Evolutionary conservation across 2,329 filamentous ascomycete species (phyloP), one percentile per base, ranked within the genome.

Genomic region (Curvularia lunata): DNA sequence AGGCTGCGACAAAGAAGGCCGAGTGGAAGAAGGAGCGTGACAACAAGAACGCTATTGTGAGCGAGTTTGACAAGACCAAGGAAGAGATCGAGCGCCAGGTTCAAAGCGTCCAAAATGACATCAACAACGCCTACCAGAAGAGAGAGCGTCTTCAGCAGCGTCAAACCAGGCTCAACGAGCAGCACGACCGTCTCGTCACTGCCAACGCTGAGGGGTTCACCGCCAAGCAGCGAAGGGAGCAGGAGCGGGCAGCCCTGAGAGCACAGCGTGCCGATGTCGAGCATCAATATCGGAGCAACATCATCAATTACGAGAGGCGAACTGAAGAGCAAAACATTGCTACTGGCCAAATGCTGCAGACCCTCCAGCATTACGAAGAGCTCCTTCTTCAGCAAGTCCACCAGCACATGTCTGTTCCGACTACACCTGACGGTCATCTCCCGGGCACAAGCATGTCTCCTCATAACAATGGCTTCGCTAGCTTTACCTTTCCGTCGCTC

Each of bases 141-240:
- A 84, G 85, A 48, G 91, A 91, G 78, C 90, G 90, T 77, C 87
- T 91, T 41, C 85, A 86, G 54, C 83, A 85, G 25, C 87, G 90
- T 49, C 88, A 91, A 66, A 83, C 84, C 70, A 91, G 91, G 79
- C 86, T 91, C 23, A 87, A 89, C 64, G 87, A 86, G 64, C 90
- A 92, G 75, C 84, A 90, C 65, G 86, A 87, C 54, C 87, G 87
- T 66, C 87, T 92, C 66, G 83, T 84, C 23, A 86, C 89, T 65
- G 89, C 89, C 65, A 90, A 90, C 72, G 83, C 82, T 49, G 83
- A 87, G 48, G 86, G 86, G 1, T 80, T 88, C 19, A 84, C 87
- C 61, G 87, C 88, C 71, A 88, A 86, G 53, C 86, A 78, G 50
- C 74, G 78, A 28, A 75, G 78, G 56, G 68, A 77, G 53, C 75